These are phyloP conservation scores for Crepidotus variabilis DNA, from an alignment of 768 basidiomycete genomes.

Conservation along the genomic window DNA sequence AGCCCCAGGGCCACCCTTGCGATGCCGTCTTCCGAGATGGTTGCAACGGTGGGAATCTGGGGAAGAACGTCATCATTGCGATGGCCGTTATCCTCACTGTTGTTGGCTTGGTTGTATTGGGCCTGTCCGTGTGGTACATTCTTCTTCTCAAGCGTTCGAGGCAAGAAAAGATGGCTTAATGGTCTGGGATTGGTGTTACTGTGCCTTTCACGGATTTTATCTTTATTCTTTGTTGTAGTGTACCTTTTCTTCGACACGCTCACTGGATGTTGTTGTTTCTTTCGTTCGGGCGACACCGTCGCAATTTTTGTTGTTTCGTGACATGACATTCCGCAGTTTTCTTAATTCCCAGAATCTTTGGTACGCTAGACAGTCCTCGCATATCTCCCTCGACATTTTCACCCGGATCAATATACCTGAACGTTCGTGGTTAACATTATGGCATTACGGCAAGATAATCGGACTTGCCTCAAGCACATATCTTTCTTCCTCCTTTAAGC, in stretches of 20 bases:
- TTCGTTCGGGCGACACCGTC: background rate
- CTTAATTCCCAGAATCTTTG: background rate
- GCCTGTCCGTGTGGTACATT: slow-evolving; percentile 38
- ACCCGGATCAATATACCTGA: slow-evolving; percentile 23
- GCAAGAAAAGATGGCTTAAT: slow-evolving; percentile 2
- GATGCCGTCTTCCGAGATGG: slow-evolving; percentile 62
- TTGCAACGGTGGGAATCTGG: slow-evolving; percentile 50
- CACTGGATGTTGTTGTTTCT: background rate
- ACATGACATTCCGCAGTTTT: background rate
- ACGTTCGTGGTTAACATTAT: slow-evolving; percentile 1
- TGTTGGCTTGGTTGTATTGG: slow-evolving; percentile 56
- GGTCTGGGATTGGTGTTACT: background rate
- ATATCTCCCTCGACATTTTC: background rate
- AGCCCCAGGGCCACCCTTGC: slow-evolving; percentile 71
- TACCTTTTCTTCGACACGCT: background rate
- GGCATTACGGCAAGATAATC: background rate
- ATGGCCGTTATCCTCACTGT: slow-evolving; percentile 64
- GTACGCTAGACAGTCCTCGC: background rate
- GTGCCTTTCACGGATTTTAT: background rate
- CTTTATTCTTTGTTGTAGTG: background rate
- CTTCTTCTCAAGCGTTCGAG: slow-evolving; percentile 20
- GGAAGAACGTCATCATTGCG: slow-evolving; percentile 59
- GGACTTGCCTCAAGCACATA: slow-evolving; percentile 87
- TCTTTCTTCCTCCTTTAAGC: slow-evolving; percentile 92
- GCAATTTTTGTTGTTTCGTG: background rate